Evolutionary conservation across 2,329 filamentous ascomycete species (phyloP), one percentile per base, ranked within the genome.

Genomic region (Fusarium sp.): DNA sequence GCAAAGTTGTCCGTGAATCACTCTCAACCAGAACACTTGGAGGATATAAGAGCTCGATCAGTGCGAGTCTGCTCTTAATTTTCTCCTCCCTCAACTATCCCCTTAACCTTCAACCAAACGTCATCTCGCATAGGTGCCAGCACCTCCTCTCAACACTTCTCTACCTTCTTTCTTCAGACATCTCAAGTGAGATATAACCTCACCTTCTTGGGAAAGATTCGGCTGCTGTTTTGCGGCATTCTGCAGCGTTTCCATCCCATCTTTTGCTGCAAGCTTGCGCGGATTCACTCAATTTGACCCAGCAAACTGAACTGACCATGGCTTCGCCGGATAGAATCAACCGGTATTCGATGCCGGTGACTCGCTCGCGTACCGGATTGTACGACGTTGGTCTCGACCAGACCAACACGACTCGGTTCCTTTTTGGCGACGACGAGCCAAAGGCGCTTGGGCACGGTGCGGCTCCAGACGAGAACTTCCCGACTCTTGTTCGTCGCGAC

Each of bases 261-360:
- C 29, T 51, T 46, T 33, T 40, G 51, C 44, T 44, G 60, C 31
- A 69, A 56, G 24, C 49, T 35, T 22, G 29, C 33, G 49, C 35
- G 33, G n/a, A 22, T 33, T 14, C 44, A n/a, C 12, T 29, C 17
- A 38, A 46, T n/a, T 49, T 38, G 6, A 61, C 24, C 20, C 14
- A 57, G 14, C 40, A 40, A 59, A 29, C 78, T 80, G 46, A 80
- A 29, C 78, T 80, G 46, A 80, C 67, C 29, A 74, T 74, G 69
- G 36, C 53, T 14, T 62, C 44, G 40, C 67, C 77, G 69, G 71
- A 76, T 77, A 97, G 94, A 75, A 87, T 92, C 69, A 97, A 98
- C 81, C 93, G 96, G 73, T 97, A 97, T 83, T 98, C 96, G 6
- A 95, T 98, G 93, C 96, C 96, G 35, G 93, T 96, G 60, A 94